Evolutionary conservation across 2,329 filamentous ascomycete species (phyloP), one percentile per base, ranked within the genome.

Genomic region (Fusarium torreyae): DNA sequence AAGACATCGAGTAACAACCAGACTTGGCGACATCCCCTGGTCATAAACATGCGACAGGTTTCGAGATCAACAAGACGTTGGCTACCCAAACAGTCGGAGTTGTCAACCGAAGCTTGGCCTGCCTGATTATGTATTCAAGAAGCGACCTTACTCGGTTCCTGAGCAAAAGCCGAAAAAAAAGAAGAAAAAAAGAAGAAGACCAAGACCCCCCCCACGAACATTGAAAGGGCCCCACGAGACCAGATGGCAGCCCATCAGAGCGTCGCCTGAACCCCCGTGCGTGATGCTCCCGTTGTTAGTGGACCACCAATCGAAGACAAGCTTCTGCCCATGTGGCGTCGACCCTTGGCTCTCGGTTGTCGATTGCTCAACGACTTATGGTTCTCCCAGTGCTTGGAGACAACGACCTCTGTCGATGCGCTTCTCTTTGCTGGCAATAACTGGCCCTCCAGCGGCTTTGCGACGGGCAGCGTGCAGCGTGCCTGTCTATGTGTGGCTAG

Each of bases 231-330:
- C 65, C 66, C 66, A 63, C 51, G 54, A 49, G 38, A 53, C 53
- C 57, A 31, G 52, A 67, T 54, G 28, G 45, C 71, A 76, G 70
- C 77, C 77, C 75, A 78, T 79, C 76, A 79, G 63, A 63, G 66
- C 43, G 66, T 66, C 65, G 64, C 60, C 46, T 73, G 36, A 39
- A 43, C 69, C 77, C 77, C 70, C 77, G 77, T 79, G 77, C 74
- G 61, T 67, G 55, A 66, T 72, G 64, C 70, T 71, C 58, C 74
- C 70, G 71, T 53, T 61, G 59, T 68, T 70, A 78, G 74, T 79
- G 75, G 75, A 76, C 73, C 74, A 70, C 73, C 72, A 75, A 69
- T 72, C 48, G 69, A 71, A 61, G 57, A 61, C 69, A 68, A 71
- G 71, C 71, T 70, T 70, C 58, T 48, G 59, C 62, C 74, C 72